Evolutionary conservation across 139 green algal genomes (phyloP).

Genomic region (Haematococcus lacustris): DNA sequence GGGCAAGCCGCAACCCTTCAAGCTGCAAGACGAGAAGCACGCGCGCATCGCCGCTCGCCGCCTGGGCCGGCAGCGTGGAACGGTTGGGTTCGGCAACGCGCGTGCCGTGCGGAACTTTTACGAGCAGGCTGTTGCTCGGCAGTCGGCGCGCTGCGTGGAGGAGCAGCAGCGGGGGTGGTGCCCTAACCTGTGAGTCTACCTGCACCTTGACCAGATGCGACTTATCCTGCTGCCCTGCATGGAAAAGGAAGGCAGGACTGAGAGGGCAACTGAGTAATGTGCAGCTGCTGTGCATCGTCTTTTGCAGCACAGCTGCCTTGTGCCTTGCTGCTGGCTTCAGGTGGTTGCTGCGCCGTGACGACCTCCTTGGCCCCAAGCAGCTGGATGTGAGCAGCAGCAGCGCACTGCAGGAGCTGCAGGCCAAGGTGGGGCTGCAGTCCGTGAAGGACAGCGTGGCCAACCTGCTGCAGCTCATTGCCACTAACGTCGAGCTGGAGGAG

Average conservation of each 20-base stretch:
- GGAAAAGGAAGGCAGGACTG: too few relatives aligned
- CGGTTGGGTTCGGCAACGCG: conserved; percentile 41
- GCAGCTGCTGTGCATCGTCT: too few relatives aligned
- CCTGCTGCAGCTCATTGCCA: conserved; percentile 29
- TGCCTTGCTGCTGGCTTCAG: too few relatives aligned
- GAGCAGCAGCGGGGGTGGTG: too few relatives aligned
- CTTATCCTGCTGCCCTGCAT: too few relatives aligned
- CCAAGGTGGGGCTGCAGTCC: conserved; percentile 19
- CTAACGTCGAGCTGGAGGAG: conserved; percentile 41
- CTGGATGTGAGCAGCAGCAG: conserved; percentile 21
- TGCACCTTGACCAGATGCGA: too few relatives aligned
- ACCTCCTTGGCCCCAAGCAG: conserved; percentile 35
- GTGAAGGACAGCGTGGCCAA: conserved; percentile 34
- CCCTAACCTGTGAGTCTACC: too few relatives aligned
- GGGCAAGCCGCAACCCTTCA: conserved; percentile 14
- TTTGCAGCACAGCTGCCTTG: too few relatives aligned
- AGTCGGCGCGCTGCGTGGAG: too few relatives aligned
- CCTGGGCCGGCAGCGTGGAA: conserved; percentile 29
- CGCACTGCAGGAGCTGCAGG: conserved; percentile 23
- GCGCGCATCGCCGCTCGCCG: conserved; percentile 26
- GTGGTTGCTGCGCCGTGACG: conserved; percentile 31
- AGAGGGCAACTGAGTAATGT: too few relatives aligned
- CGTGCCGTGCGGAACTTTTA: conserved; percentile 34
- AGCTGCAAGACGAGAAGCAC: conserved; percentile 26
- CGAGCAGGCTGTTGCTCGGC: too few relatives aligned